phyloP scores from a whole-genome alignment of 2,329 filamentous ascomycete genomes.

The Claviceps humidiphila region DNA sequence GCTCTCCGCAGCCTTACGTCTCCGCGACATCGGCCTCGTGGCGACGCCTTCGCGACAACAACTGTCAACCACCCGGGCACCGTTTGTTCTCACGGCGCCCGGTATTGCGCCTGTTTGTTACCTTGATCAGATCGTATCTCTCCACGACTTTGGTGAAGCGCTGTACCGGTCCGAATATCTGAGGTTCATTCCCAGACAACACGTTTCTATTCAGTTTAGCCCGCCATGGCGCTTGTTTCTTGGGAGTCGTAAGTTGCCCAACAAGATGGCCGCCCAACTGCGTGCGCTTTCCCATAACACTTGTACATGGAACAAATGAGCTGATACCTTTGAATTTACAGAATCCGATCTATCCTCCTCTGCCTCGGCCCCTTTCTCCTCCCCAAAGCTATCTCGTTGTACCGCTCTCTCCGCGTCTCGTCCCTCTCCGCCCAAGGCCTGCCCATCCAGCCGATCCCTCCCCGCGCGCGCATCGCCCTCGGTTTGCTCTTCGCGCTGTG shows the following conservation, averaged over 20 bases:
- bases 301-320: background rate
- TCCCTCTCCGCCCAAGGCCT: slow-evolving; percentile 32
- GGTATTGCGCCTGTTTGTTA: no score
- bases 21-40: no score
- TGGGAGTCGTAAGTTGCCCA: slow-evolving; percentile 7
- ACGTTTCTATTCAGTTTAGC: background rate
- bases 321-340: background rate
- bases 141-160: background rate
- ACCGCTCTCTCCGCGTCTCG: slow-evolving; percentile 40
- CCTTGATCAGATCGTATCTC: no score
- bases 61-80: no score
- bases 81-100: background rate
- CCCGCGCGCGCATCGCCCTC: slow-evolving; percentile 41
- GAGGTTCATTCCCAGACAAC: background rate
- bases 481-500: slow-evolving; percentile 41
- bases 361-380: slow-evolving; percentile 61
- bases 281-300: background rate
- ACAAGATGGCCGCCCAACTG: background rate
- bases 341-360: slow-evolving; percentile 41
- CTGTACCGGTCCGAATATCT: background rate
- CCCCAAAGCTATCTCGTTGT: slow-evolving; percentile 51
- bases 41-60: no score
- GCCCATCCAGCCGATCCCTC: slow-evolving; percentile 42
- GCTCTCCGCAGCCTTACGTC: no score
- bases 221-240: slow-evolving; percentile 6